These are phyloP conservation scores for Aspergillus sparsus DNA, from an alignment of 495 filamentous ascomycete genomes.

Conservation along the genomic window DNA sequence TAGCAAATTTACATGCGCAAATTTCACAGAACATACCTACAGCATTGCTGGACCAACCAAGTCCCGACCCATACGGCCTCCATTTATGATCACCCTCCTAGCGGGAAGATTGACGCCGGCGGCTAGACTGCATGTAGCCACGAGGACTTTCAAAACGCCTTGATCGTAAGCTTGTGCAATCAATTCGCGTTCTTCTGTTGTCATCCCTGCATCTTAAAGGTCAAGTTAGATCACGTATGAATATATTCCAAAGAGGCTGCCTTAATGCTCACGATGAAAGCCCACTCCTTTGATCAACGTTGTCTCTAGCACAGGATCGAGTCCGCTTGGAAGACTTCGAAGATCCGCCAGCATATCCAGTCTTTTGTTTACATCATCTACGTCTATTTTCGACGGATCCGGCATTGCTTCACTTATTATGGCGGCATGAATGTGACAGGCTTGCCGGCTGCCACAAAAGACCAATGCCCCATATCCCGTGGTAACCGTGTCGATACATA, in stretches of 20 bases:
- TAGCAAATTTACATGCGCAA: background rate
- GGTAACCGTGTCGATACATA: slow-evolving; percentile 65
- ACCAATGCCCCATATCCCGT: slow-evolving; percentile 73
- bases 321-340: slow-evolving; percentile 63
- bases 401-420: slow-evolving; percentile 66
- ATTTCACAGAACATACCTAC: slow-evolving; percentile 31
- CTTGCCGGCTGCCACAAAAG: slow-evolving; percentile 71
- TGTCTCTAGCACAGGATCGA: slow-evolving; percentile 66
- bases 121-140: slow-evolving; percentile 82
- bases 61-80: slow-evolving; percentile 75
- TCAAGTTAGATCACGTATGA: slow-evolving; percentile 4
- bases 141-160: slow-evolving; percentile 69
- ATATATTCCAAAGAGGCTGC: background rate
- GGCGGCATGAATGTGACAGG: slow-evolving; percentile 63
- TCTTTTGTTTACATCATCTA: slow-evolving; percentile 56
- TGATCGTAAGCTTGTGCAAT: slow-evolving; percentile 72
- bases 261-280: slow-evolving; percentile 63
- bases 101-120: slow-evolving; percentile 81
- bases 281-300: slow-evolving; percentile 68
- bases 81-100: slow-evolving; percentile 75
- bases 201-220: slow-evolving; percentile 67
- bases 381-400: slow-evolving; percentile 39
- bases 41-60: slow-evolving; percentile 76
- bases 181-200: slow-evolving; percentile 76
- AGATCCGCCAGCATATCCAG: slow-evolving; percentile 69